These are phyloP conservation scores for Lentinula lateritia DNA, from an alignment of 768 basidiomycete species.

Conservation along the genomic window DNA sequence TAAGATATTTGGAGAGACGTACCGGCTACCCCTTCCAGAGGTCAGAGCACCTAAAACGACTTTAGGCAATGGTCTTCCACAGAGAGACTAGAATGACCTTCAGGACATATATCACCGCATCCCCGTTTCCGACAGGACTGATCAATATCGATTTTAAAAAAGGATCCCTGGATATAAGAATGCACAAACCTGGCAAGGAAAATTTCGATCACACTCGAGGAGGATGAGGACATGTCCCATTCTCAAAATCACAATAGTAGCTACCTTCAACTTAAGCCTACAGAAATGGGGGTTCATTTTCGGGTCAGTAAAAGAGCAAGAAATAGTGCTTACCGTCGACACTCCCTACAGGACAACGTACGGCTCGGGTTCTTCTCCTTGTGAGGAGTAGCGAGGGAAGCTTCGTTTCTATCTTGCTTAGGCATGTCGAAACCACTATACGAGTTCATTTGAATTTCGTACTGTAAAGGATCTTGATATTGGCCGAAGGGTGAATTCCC, in stretches of 20 bases:
- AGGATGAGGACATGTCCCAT: not conserved
- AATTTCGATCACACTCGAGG: constrained; percentile 54
- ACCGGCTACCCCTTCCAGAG: constrained; percentile 62
- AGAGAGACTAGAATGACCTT: constrained; percentile 29
- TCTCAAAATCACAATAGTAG: constrained; percentile 9
- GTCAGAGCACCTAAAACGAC: constrained; percentile 46
- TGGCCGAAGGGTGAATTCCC: not conserved
- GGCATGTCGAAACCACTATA: not conserved
- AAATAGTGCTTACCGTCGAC: constrained; percentile 29
- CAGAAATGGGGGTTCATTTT: not conserved
- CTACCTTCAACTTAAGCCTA: constrained; percentile 46
- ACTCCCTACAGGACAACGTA: constrained; percentile 46
- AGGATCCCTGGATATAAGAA: constrained; percentile 11
- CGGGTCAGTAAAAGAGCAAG: not conserved
- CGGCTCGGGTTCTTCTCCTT: constrained; percentile 39
- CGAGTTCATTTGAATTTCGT: not conserved
- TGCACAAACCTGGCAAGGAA: constrained; percentile 49
- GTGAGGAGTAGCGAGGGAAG: not conserved
- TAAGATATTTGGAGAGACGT: constrained; percentile 12
- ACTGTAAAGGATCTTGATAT: constrained; percentile 3
- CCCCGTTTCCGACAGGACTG: constrained; percentile 63
- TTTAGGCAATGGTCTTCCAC: constrained; percentile 3
- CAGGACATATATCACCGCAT: constrained; percentile 57
- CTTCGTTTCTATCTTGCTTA: not conserved
- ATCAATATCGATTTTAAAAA: constrained; percentile 3